A percentile compares a stretch with the other conserved stretches of the same genome.
These are phyloP conservation scores for Wallemia mellicola DNA, from an alignment of 1,284 basidiomycete genomes.

Conservation along the genomic window DNA sequence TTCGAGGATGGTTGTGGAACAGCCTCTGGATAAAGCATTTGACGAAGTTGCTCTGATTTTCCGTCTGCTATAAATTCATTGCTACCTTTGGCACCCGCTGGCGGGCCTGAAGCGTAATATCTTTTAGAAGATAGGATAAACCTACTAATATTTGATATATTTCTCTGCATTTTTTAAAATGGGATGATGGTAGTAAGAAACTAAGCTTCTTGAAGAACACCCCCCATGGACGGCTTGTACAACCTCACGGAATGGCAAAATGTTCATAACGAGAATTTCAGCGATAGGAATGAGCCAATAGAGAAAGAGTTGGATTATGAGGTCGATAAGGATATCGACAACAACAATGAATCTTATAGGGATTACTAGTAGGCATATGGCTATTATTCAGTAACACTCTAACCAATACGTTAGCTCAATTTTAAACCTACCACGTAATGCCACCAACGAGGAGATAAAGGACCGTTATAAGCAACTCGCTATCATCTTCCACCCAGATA, in stretches of 20 bases:
- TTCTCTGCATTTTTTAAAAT: too few species aligned
- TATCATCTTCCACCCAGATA: constrained; percentile 1
- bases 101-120: background rate
- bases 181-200: too few species aligned
- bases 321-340: background rate
- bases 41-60: background rate
- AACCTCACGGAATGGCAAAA: background rate
- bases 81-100: background rate
- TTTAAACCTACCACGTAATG: constrained; percentile 12
- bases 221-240: background rate
- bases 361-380: background rate
- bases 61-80: background rate
- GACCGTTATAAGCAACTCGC: constrained; percentile 13
- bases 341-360: background rate
- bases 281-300: background rate
- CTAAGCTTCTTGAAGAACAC: too few species aligned
- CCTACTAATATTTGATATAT: background rate
- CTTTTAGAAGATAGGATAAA: too few species aligned
- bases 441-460: constrained; percentile 10
- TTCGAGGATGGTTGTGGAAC: background rate
- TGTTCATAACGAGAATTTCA: background rate
- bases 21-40: background rate
- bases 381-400: background rate
- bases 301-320: background rate
- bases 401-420: constrained; percentile 2